phyloP scores from a whole-genome alignment of 1,284 basidiomycete species.

The Sanghuangporus weigelae region DNA sequence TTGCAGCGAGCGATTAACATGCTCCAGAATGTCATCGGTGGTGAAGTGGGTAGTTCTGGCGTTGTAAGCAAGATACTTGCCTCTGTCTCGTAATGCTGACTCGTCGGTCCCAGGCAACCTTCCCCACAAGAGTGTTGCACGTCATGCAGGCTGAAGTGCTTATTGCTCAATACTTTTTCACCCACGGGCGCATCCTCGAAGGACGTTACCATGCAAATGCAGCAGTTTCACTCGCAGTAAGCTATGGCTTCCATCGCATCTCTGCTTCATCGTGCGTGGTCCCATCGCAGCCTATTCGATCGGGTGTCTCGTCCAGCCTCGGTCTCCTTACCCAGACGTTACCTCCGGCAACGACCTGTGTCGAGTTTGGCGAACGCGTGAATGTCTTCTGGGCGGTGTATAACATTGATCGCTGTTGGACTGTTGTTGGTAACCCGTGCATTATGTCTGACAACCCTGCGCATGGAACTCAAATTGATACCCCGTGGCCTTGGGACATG shows the following conservation, averaged over 20 bases:
- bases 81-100: neutral
- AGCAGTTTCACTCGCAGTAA: slow-evolving; percentile 33
- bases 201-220: slow-evolving; percentile 39
- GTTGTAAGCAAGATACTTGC: neutral
- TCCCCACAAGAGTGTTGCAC: slow-evolving; percentile 28
- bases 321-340: neutral
- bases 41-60: slow-evolving; percentile 27
- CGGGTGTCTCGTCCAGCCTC: neutral
- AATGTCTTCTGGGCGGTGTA: slow-evolving; percentile 69
- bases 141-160: slow-evolving; percentile 55
- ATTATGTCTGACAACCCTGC: slow-evolving; percentile 35
- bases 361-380: slow-evolving; percentile 59
- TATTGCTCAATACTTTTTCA: slow-evolving; percentile 48
- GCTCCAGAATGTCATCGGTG: slow-evolving; percentile 29
- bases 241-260: slow-evolving; percentile 32
- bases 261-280: slow-evolving; percentile 14
- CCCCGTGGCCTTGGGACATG: slow-evolving; percentile 61
- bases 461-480: slow-evolving; percentile 41
- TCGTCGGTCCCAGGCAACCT: neutral
- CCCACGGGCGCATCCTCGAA: slow-evolving; percentile 35
- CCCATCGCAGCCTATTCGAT: neutral
- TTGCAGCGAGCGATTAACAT: slow-evolving; percentile 40
- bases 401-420: slow-evolving; percentile 59
- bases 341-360: slow-evolving; percentile 30
- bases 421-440: slow-evolving; percentile 49